A percentile compares a stretch with the other conserved stretches of the same genome.
Evolutionary conservation across 2,329 filamentous ascomycete genomes (phyloP).

Genomic region (Ceratocystis cubensis): DNA sequence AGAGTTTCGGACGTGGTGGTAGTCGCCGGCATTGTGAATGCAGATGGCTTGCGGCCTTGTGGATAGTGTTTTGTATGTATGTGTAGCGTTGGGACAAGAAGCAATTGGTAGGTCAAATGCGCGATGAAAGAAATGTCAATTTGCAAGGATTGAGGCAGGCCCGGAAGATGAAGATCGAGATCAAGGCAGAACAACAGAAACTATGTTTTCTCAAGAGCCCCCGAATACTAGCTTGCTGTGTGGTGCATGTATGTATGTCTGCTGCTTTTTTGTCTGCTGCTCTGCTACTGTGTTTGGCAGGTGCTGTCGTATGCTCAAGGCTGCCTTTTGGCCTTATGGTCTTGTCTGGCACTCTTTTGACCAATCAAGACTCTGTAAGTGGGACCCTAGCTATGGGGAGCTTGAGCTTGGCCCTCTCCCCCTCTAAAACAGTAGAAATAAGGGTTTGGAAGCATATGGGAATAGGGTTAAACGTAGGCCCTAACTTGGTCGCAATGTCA

Average conservation of each 20-base stretch:
- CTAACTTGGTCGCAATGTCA: neutral
- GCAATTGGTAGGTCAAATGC: too few species aligned
- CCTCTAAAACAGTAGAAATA: neutral
- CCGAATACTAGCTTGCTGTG: neutral
- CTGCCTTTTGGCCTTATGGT: constrained; percentile 24
- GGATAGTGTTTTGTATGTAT: too few species aligned
- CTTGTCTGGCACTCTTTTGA: constrained; percentile 19
- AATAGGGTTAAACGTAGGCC: neutral
- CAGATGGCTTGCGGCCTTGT: neutral
- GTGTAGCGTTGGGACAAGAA: too few species aligned
- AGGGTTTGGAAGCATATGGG: neutral
- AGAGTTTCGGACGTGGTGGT: constrained; percentile 93
- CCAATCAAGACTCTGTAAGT: constrained; percentile 15
- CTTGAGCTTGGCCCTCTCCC: neutral
- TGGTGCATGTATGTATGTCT: neutral
- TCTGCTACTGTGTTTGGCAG: constrained; percentile 23
- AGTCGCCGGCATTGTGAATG: constrained; percentile 52
- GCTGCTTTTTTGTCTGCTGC: neutral
- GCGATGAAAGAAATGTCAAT: neutral
- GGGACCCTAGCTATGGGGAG: constrained; percentile 12
- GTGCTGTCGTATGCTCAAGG: constrained; percentile 24
- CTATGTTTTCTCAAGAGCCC: too few species aligned
- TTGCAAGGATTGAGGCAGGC: too few species aligned
- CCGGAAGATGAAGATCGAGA: neutral
- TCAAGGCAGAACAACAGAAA: neutral